Percentiles rank a stretch among this genome's conserved stretches.
Evolutionary conservation across 768 basidiomycete genomes (phyloP).

Genomic region (Mrakia gelida): DNA sequence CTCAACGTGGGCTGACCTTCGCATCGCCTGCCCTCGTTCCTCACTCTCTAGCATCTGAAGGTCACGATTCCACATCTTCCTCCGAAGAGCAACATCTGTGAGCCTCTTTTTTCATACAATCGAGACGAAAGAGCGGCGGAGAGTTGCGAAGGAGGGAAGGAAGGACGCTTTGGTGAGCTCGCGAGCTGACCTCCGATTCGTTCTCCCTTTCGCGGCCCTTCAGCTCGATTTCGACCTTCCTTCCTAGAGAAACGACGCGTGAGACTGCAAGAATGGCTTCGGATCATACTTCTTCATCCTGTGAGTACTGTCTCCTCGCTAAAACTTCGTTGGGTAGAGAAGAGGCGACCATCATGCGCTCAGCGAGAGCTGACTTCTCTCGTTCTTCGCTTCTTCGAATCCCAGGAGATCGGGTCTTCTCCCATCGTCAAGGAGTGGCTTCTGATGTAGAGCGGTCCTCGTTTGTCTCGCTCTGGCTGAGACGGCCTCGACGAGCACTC

Average conservation of each 20-base stretch:
- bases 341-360: too few relatives aligned
- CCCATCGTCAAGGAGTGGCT: slow-evolving; percentile 9
- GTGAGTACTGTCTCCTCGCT: background rate
- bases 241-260: slow-evolving; percentile 4
- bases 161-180: background rate
- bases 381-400: background rate
- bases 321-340: too few relatives aligned
- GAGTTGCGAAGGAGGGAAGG: background rate
- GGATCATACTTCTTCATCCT: slow-evolving; percentile 1
- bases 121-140: background rate
- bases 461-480: background rate
- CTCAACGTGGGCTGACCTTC: background rate
- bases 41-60: background rate
- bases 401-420: background rate
- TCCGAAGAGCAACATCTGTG: background rate
- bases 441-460: background rate
- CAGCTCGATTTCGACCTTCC: background rate
- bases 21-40: background rate
- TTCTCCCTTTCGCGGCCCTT: background rate
- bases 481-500: background rate
- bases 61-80: background rate
- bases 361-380: background rate
- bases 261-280: slow-evolving; percentile 3
- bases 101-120: background rate
- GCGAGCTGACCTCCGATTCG: background rate